These are phyloP conservation scores for Pichia sp. DNA, from an alignment of 1,139 yeast species.

Conservation along the genomic window DNA sequence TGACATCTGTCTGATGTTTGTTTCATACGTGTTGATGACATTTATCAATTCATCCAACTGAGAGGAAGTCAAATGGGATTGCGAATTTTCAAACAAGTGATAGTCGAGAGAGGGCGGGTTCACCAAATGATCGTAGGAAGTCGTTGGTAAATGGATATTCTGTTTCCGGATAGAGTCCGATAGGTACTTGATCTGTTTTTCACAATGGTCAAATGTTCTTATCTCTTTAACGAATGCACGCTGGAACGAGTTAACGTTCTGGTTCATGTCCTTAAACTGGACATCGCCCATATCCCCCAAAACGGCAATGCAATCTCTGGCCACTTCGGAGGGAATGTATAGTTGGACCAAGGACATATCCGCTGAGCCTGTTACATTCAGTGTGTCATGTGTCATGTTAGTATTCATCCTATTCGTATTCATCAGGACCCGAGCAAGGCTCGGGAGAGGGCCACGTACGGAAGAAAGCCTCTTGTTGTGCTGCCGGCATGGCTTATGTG, in stretches of 20 bases:
- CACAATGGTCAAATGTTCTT: constrained; percentile 59
- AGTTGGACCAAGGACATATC: constrained; percentile 92
- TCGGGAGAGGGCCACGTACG: constrained; percentile 11
- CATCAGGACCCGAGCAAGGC: neutral
- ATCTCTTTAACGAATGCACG: constrained; percentile 82
- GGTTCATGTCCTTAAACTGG: constrained; percentile 86
- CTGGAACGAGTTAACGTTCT: constrained; percentile 75
- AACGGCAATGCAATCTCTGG: constrained; percentile 78
- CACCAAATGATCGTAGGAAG: constrained; percentile 26
- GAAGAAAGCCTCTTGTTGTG: constrained; percentile 15
- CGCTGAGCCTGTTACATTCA: constrained; percentile 58
- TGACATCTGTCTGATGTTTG: constrained; percentile 42
- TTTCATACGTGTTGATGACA: constrained; percentile 39
- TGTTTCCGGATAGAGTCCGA: constrained; percentile 29
- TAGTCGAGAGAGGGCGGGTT: constrained; percentile 19
- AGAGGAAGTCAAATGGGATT: constrained; percentile 30
- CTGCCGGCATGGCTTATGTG: constrained; percentile 5
- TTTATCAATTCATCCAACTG: constrained; percentile 41
- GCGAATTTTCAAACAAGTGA: constrained; percentile 14
- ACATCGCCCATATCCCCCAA: constrained; percentile 79
- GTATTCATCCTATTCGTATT: constrained; percentile 1
- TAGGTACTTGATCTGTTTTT: constrained; percentile 50
- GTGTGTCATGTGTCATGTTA: constrained; percentile 5
- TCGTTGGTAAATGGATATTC: constrained; percentile 22
- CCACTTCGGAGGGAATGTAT: constrained; percentile 85